Percentiles rank a stretch among this genome's conserved stretches.
Evolutionary conservation across 768 basidiomycete genomes (phyloP).

Genomic region (Naganishia onofrii): DNA sequence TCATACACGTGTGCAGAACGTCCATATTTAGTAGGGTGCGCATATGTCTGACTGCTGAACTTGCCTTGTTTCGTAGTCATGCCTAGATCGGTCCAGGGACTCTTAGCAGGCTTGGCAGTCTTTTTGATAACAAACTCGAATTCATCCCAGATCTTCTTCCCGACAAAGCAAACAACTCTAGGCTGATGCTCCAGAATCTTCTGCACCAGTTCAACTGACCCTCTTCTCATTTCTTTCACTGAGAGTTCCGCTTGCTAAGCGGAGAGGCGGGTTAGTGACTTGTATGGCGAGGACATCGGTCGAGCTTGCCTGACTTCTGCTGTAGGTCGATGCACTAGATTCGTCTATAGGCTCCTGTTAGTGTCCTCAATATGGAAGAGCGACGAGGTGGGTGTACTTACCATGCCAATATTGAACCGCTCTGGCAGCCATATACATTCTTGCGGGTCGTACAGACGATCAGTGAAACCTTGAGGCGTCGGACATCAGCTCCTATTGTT

Average conservation of each 20-base stretch:
- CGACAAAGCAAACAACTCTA: constrained; percentile 72
- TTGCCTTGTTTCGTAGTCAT: constrained; percentile 9
- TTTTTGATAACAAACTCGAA: constrained; percentile 44
- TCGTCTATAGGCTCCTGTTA: constrained; percentile 58
- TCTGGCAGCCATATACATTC: constrained; percentile 32
- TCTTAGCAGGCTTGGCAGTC: not conserved
- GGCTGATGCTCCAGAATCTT: constrained; percentile 65
- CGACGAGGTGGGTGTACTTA: constrained; percentile 50
- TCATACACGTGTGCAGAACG: not conserved
- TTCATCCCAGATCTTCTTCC: constrained; percentile 64
- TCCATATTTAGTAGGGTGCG: not conserved
- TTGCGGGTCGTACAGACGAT: constrained; percentile 19
- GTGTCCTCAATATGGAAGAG: not conserved
- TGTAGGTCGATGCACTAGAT: constrained; percentile 70
- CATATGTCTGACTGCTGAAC: not conserved
- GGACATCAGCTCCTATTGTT: not conserved
- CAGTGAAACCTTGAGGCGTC: constrained; percentile 9
- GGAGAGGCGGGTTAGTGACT: not conserved
- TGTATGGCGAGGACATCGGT: not conserved
- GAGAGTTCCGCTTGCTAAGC: constrained; percentile 51
- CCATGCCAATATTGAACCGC: constrained; percentile 65
- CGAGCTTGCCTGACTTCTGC: constrained; percentile 62
- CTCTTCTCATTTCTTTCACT: constrained; percentile 48
- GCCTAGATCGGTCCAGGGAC: not conserved
- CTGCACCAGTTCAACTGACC: constrained; percentile 61